phyloP scores from a whole-genome alignment of 1,284 basidiomycete species.

The Austroboletus niveus region DNA sequence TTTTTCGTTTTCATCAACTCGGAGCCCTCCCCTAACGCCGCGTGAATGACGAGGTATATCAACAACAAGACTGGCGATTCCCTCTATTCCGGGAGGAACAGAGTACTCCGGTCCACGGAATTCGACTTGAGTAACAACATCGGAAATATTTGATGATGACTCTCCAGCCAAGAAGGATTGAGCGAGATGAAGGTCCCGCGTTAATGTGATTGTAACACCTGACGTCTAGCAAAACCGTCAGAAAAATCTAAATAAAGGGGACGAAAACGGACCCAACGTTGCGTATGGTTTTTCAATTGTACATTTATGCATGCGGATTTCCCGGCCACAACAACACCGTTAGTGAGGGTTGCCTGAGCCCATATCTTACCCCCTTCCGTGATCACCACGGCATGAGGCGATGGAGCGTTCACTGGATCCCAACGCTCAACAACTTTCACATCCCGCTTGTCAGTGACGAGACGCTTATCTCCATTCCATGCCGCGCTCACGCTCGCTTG shows the following conservation, averaged over 20 bases:
- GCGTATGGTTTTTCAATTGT: conserved; percentile 75
- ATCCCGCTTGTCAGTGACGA: conserved; percentile 60
- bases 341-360: conserved; percentile 64
- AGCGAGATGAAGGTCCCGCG: conserved; percentile 57
- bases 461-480: conserved; percentile 68
- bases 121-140: conserved; percentile 63
- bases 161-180: conserved; percentile 39
- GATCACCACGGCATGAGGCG: conserved; percentile 59
- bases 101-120: conserved; percentile 71
- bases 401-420: conserved; percentile 38
- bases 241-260: not conserved
- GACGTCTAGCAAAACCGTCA: conserved; percentile 49
- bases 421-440: conserved; percentile 63
- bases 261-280: conserved; percentile 56
- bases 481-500: conserved; percentile 64
- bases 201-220: conserved; percentile 57
- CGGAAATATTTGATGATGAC: conserved; percentile 51
- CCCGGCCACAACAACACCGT: conserved; percentile 62
- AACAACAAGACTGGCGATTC: conserved; percentile 72
- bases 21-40: conserved; percentile 55
- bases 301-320: conserved; percentile 68
- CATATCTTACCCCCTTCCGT: conserved; percentile 77
- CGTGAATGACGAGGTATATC: conserved; percentile 64
- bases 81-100: conserved; percentile 67
- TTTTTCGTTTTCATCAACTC: conserved; percentile 37